Evolutionary conservation across 2,329 filamentous ascomycete genomes (phyloP).

Genomic region (Sarocladium strictum): DNA sequence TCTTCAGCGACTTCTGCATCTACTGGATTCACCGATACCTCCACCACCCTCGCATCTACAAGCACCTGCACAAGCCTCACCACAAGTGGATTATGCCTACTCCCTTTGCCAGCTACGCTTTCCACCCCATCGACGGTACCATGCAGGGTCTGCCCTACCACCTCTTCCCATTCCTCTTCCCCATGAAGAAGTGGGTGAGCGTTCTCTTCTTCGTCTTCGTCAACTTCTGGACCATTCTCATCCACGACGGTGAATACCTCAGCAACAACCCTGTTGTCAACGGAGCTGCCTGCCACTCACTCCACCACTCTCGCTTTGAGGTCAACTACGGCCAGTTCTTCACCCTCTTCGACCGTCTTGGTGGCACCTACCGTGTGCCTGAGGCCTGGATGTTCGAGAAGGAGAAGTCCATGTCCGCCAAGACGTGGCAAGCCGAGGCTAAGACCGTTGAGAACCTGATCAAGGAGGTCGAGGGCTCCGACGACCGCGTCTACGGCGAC

Average conservation of each 20-base stretch:
- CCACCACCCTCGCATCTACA: conserved; percentile 74
- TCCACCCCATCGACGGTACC: conserved; percentile 91
- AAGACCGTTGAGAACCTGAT: conserved; percentile 72
- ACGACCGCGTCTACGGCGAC: conserved; percentile 41
- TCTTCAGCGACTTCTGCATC: conserved; percentile 85
- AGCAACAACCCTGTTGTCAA: conserved; percentile 89
- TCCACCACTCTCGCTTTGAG: conserved; percentile 58
- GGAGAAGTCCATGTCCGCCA: conserved; percentile 80
- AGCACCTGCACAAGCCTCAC: conserved; percentile 88
- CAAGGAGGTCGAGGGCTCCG: conserved; percentile 59
- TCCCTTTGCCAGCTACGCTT: conserved; percentile 85
- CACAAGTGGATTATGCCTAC: conserved; percentile 99
- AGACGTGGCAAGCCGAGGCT: conserved; percentile 72
- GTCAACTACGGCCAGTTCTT: conserved; percentile 92
- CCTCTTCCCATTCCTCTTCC: conserved; percentile 86
- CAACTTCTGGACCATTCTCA: conserved; percentile 96
- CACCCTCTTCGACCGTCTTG: conserved; percentile 83
- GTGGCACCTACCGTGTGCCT: conserved; percentile 80
- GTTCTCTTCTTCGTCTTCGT: conserved; percentile 84
- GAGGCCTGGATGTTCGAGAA: conserved; percentile 79
- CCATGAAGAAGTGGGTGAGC: conserved; percentile 85
- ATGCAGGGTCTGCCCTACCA: conserved; percentile 88
- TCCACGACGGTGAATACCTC: conserved; percentile 92
- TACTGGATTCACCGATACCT: conserved; percentile 88
- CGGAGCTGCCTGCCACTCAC: conserved; percentile 80